phyloP scores from a whole-genome alignment of 345 rosid genomes.

The Citrus medica region DNA sequence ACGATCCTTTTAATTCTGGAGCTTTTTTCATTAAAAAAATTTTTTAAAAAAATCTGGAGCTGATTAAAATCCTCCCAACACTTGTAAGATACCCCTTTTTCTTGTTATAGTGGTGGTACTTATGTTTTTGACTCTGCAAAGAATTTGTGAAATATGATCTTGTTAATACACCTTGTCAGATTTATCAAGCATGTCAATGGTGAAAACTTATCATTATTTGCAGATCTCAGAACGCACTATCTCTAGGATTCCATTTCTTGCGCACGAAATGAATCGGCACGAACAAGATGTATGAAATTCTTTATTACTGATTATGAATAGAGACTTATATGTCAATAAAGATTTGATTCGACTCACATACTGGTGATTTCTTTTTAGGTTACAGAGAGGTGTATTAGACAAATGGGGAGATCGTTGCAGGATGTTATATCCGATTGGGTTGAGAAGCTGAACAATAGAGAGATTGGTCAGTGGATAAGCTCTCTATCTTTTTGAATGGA shows the following conservation, averaged over 20 bases:
- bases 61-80: neutral
- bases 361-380: slow-evolving; percentile 37
- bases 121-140: neutral
- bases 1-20: neutral
- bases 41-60: neutral
- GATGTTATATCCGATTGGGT: slow-evolving; percentile 70
- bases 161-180: neutral
- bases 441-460: slow-evolving; percentile 53
- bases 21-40: too few species aligned
- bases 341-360: neutral
- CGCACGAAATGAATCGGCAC: slow-evolving; percentile 76
- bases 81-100: neutral
- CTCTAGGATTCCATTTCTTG: slow-evolving; percentile 56
- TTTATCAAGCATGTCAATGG: neutral
- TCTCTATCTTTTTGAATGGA: neutral
- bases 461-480: slow-evolving; percentile 54
- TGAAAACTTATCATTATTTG: slow-evolving; percentile 13
- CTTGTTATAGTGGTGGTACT: neutral
- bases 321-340: neutral
- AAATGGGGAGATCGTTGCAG: slow-evolving; percentile 61
- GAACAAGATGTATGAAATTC: slow-evolving; percentile 71
- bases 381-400: slow-evolving; percentile 67
- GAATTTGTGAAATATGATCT: neutral
- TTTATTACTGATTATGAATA: neutral
- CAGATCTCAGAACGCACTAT: slow-evolving; percentile 63